These are phyloP conservation scores for Trypanosoma melophagium DNA, from an alignment of 208 protist species.

Conservation along the genomic window DNA sequence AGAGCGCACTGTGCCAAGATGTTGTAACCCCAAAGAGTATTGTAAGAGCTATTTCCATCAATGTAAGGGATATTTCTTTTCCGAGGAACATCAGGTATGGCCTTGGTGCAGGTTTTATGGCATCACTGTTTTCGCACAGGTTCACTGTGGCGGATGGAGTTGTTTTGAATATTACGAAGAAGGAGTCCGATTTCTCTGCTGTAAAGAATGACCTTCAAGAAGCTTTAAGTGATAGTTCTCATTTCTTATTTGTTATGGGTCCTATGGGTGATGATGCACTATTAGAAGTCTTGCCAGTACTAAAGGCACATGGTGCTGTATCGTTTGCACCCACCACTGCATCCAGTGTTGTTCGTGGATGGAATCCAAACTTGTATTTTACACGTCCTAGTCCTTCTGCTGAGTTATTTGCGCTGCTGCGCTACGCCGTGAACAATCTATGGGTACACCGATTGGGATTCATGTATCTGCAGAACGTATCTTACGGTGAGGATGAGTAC, in stretches of 20 bases:
- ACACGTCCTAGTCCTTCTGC: conserved; percentile 31
- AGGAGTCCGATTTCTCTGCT: no score
- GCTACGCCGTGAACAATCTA: conserved; percentile 18
- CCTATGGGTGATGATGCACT: conserved; percentile 10
- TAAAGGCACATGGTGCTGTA: neutral
- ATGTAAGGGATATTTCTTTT: no score
- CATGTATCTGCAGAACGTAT: conserved; percentile 46
- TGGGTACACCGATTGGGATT: conserved; percentile 27
- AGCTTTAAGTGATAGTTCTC: no score
- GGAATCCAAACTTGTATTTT: conserved; percentile 42
- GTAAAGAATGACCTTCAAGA: conserved; percentile 17
- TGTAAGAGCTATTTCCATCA: no score
- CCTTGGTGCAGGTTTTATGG: neutral
- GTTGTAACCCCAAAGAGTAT: no score
- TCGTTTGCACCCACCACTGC: conserved; percentile 39
- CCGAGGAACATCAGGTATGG: no score
- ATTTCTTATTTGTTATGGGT: no score
- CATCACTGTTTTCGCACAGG: neutral
- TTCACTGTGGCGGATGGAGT: conserved; percentile 4
- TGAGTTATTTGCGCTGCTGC: conserved; percentile 21
- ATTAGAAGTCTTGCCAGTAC: neutral
- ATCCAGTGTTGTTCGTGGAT: conserved; percentile 33
- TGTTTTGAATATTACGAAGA: neutral
- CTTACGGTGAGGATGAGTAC: conserved; percentile 38
- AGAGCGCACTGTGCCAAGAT: no score